Conservation (phyloP, 2,329 filamentous ascomycete genomes). For the Fusarium haematococcum region DNA sequence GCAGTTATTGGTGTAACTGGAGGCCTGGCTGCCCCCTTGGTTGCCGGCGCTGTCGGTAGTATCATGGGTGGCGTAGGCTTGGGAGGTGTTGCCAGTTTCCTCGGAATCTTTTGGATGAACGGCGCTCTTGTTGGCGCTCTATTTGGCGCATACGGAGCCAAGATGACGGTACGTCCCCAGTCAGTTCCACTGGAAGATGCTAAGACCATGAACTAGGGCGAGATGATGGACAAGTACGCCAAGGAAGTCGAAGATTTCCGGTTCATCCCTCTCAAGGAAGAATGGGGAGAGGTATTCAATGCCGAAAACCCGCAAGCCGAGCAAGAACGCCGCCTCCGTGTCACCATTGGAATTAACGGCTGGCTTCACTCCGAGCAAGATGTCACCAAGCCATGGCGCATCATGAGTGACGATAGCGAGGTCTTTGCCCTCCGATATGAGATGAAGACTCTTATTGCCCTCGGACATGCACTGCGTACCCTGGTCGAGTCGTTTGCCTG, state of each 20-base stretch:
- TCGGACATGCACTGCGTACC: conserved; percentile 78
- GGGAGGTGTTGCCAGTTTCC: conserved; percentile 85
- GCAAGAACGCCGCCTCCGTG: conserved; percentile 69
- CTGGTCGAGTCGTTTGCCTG: conserved; percentile 83
- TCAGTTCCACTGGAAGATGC: not conserved
- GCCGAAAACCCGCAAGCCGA: conserved; percentile 36
- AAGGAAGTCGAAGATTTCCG: conserved; percentile 84
- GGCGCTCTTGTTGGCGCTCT: conserved; percentile 86
- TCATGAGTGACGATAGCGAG: conserved; percentile 77
- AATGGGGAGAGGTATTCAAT: conserved; percentile 50
- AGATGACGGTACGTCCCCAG: conserved; percentile 64
- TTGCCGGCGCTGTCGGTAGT: conserved; percentile 86
- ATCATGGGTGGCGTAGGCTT: conserved; percentile 88
- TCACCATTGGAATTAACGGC: conserved; percentile 88
- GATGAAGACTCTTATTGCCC: conserved; percentile 78
- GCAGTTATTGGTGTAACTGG: conserved; percentile 92
- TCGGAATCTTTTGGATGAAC: conserved; percentile 88
- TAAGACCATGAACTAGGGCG: conserved; percentile 61
- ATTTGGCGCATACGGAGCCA: conserved; percentile 90
- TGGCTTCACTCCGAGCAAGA: conserved; percentile 84
- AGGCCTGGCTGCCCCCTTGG: conserved; percentile 87
- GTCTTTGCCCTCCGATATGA: conserved; percentile 89
- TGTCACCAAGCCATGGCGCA: conserved; percentile 82
- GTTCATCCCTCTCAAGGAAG: conserved; percentile 78
- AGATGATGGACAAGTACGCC: conserved; percentile 90